These are phyloP conservation scores for Chimonanthus praecox DNA, from an alignment of 164 flowering plant genomes.

Conservation along the genomic window DNA sequence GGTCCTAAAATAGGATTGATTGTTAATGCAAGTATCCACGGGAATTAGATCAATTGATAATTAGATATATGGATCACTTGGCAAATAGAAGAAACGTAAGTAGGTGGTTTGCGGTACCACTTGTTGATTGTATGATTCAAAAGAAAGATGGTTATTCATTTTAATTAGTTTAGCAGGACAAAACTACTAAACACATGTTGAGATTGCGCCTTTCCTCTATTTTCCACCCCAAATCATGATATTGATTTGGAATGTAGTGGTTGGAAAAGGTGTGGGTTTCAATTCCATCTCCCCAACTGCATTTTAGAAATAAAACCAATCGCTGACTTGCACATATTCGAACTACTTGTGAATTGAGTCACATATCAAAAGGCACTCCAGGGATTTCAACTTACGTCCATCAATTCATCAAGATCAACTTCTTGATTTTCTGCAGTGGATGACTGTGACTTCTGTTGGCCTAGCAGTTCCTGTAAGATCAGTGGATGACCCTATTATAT, in stretches of 20 bases:
- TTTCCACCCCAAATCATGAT: background rate
- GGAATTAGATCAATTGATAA: no score
- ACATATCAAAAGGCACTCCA: background rate
- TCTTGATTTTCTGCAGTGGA: slow-evolving; percentile 53
- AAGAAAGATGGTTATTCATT: background rate
- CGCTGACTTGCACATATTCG: background rate
- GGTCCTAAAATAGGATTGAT: slow-evolving; percentile 49
- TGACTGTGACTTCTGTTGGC: slow-evolving; percentile 47
- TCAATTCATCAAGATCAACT: slow-evolving; percentile 80
- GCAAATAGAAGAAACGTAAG: no score
- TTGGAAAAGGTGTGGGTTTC: background rate
- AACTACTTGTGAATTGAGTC: background rate
- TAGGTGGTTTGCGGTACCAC: background rate
- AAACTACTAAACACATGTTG: background rate
- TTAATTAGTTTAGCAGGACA: background rate
- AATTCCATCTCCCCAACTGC: background rate
- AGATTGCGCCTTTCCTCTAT: background rate
- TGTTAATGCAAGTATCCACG: background rate
- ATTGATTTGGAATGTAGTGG: background rate
- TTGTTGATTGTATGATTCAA: background rate
- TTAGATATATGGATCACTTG: no score
- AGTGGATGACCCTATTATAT: background rate
- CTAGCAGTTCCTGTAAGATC: slow-evolving; percentile 52
- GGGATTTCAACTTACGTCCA: slow-evolving; percentile 66
- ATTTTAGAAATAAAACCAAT: background rate